Evolutionary conservation across 176 grass and related monocot species (phyloP), one percentile per base, ranked within the genome.

Genomic region (Themeda triandra): DNA sequence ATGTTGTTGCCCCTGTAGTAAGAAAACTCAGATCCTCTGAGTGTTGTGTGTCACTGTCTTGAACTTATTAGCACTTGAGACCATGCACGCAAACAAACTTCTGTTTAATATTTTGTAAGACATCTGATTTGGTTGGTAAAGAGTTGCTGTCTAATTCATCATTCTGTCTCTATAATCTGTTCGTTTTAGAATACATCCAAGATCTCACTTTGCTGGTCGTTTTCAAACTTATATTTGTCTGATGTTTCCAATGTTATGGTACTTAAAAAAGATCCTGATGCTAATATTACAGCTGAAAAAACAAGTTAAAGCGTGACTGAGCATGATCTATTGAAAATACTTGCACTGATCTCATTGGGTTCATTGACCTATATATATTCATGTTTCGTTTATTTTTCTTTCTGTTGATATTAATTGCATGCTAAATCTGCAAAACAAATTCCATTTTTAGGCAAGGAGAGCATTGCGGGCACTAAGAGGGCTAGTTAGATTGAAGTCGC

Each of bases 391-490:
- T 77, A 69, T n/a, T 56, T 77, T 59, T 56, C n/a, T 69, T 82
- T 69, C 46, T 59, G 27, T 25, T 25, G 78, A 80, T 35, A 71
- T 69, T 40, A 36, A 77, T 3, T 27, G 51, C 8, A 60, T 51
- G 73, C 13, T 79, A 74, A 90, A 67, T 79, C 37, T 82, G 28
- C 27, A n/a, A 59, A 29, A 65, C 1, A 25, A 65, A 31, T 65
- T 53, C 29, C 27, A 32, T n/a, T 77, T 82, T 21, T 76, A 99
- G 97, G 93, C 97, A 89, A 96, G 90, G 80, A 99, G 88, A 87
- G 76, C 88, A 77, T 77, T 94, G 72, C 84, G 91, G 13, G 91
- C 90, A 58, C 82, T 99, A 31, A 92, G 86, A 84, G 97, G 97
- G 36, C 84, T 99, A 42, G 90, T 94, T 24, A 94, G 97, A 59